Evolutionary conservation across 2,329 filamentous ascomycete species (phyloP), one percentile per base, ranked within the genome.

Genomic region (Trichoderma polysporum): DNA sequence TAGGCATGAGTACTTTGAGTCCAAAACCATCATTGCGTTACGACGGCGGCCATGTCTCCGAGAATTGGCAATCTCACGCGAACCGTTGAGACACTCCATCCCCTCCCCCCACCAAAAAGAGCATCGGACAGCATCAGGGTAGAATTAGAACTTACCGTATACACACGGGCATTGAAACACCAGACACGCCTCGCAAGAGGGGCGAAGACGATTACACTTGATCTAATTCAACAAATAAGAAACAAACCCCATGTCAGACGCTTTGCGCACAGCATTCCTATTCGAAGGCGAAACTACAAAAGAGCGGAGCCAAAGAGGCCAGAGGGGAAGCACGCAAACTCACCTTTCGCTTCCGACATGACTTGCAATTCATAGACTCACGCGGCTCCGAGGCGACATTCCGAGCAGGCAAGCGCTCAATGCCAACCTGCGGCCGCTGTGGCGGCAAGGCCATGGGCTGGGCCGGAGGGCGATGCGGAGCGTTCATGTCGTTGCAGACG

Each of bases 301-400:
- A 41, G 25, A 54, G 13, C 19, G 37, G 12, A 27, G 49, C 60
- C 25, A 31, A 25, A 33, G 7, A 6, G 19, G 39, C 17, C 41
- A 25, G 15, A 41, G 35, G 25, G 54, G 22, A 33, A 47, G 25
- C 31, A 22, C 17, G 3, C 13, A 68, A 64, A 71, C 81, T 56
- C 79, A 94, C 92, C 90, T 97, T 97, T 81, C 93, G 86, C 80
- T 96, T 96, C 72, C 93, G 88, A 82, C 93, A 97, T 66, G 92
- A 95, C 79, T 97, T 96, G 87, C 93, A 97, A 78, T 97, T 97
- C 93, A 97, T 97, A 37, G 91, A 91, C 82, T 96, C 93, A 74
- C 91, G 88, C 47, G 91, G 91, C 77, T 95, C 91, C 73, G 87
- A 90, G 78, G 85, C 88, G 79, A 88, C 83, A 49, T 90, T 88